These are phyloP conservation scores for Huntiella abstrusa DNA, from an alignment of 2,329 filamentous ascomycete species.

Conservation along the genomic window DNA sequence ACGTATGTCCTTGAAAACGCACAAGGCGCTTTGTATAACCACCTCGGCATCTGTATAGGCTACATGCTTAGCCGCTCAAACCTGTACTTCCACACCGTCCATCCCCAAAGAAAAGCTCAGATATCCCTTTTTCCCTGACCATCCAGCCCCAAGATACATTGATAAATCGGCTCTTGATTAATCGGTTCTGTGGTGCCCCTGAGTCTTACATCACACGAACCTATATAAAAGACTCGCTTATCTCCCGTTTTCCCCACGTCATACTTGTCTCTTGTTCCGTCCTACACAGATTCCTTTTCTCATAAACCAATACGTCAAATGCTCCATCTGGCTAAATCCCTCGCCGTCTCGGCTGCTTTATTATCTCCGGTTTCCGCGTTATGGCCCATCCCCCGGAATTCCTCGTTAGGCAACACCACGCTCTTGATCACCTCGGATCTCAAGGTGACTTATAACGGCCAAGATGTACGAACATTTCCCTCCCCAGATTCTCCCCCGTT, in stretches of 20 bases:
- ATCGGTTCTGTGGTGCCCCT: too few species aligned
- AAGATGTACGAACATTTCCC: slow-evolving; percentile 29
- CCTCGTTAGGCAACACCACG: slow-evolving; percentile 31
- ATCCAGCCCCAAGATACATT: too few species aligned
- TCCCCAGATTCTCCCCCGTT: slow-evolving; percentile 13
- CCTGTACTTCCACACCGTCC: too few species aligned
- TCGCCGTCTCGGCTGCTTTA: slow-evolving; percentile 15
- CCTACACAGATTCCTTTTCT: not conserved
- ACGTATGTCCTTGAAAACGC: too few species aligned
- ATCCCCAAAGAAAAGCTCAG: too few species aligned
- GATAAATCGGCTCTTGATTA: too few species aligned
- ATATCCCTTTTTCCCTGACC: too few species aligned
- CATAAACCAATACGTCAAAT: slow-evolving; percentile 6
- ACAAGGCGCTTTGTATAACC: too few species aligned
- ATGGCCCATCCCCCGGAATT: slow-evolving; percentile 36
- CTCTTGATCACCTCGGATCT: slow-evolving; percentile 35
- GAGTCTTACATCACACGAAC: too few species aligned
- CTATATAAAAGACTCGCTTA: too few species aligned
- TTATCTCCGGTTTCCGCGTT: slow-evolving; percentile 24
- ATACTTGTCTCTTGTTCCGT: not conserved
- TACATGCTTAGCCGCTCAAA: too few species aligned
- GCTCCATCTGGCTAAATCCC: slow-evolving; percentile 3
- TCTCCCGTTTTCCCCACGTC: not conserved
- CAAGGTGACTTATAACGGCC: slow-evolving; percentile 39
- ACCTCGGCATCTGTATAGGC: too few species aligned